These are phyloP conservation scores for Citropsis articulata DNA, from an alignment of 345 rosid species.

Conservation along the genomic window DNA sequence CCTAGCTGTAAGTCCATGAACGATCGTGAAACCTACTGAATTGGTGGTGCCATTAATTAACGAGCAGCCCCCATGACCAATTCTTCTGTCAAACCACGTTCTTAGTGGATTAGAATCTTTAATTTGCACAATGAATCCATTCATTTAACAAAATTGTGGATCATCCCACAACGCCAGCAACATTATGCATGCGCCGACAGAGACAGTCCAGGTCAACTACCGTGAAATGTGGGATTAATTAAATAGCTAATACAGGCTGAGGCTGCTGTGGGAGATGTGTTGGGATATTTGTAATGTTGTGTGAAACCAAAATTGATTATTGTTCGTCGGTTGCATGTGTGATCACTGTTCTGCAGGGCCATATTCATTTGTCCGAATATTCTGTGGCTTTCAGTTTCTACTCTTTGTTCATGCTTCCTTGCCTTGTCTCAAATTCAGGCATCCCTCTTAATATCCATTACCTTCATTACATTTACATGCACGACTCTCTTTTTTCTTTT, in stretches of 20 bases:
- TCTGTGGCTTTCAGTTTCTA: neutral
- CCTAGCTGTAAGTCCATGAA: neutral
- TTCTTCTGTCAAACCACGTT: neutral
- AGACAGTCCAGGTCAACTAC: neutral
- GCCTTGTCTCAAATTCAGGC: neutral
- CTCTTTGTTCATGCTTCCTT: neutral
- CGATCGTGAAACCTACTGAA: neutral
- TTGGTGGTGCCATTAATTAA: no score
- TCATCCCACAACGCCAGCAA: no score
- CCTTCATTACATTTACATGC: neutral
- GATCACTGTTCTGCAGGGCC: neutral
- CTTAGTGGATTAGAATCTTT: no score
- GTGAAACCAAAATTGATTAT: neutral
- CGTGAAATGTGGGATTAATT: no score
- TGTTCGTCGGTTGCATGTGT: neutral
- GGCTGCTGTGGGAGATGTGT: neutral
- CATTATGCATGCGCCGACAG: neutral
- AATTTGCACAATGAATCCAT: no score
- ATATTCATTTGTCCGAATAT: neutral
- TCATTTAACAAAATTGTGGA: neutral
- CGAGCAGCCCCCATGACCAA: neutral
- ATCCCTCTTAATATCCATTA: neutral
- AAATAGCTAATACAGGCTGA: no score
- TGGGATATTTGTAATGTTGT: neutral
- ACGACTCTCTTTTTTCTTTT: neutral